Conservation (phyloP, 768 basidiomycete species). For the Naganishia friedmannii region DNA sequence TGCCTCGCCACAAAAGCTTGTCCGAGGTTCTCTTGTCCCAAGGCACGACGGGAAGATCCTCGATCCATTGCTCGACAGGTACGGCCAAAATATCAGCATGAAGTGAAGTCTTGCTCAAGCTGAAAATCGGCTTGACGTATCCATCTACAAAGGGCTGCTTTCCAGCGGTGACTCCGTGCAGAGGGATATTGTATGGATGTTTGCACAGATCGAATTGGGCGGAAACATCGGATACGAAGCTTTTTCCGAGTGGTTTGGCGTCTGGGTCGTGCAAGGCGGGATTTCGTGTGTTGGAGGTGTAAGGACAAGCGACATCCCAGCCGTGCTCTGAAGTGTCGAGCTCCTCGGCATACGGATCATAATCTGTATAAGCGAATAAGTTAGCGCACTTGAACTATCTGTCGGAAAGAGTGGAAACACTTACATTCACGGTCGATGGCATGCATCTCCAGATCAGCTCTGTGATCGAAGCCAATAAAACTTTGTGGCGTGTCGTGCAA, state of each 20-base stretch:
- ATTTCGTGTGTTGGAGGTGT: constrained; percentile 25
- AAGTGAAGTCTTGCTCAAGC: constrained; percentile 42
- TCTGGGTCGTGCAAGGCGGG: neutral
- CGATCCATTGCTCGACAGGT: constrained; percentile 45
- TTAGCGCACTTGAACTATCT: neutral
- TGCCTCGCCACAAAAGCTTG: constrained; percentile 47
- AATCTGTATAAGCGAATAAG: constrained; percentile 26
- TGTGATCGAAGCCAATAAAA: constrained; percentile 38
- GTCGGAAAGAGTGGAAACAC: constrained; percentile 20
- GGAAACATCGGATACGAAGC: constrained; percentile 49
- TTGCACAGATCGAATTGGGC: constrained; percentile 51
- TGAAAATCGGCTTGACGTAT: constrained; percentile 42
- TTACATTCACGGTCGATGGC: constrained; percentile 43
- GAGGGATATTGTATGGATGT: constrained; percentile 49
- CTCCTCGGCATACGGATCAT: constrained; percentile 33
- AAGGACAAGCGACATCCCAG: constrained; percentile 36
- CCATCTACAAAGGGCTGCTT: constrained; percentile 33
- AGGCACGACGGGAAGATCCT: constrained; percentile 35
- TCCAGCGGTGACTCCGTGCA: constrained; percentile 51
- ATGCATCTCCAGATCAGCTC: constrained; percentile 36
- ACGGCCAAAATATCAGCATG: constrained; percentile 48
- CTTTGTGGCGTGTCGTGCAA: constrained; percentile 44
- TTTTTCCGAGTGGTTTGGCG: constrained; percentile 32
- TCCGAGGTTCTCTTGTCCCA: constrained; percentile 42
- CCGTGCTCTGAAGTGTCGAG: constrained; percentile 36